phyloP scores from a whole-genome alignment of 169 alveolate species.

The Miamiensis avidus region DNA sequence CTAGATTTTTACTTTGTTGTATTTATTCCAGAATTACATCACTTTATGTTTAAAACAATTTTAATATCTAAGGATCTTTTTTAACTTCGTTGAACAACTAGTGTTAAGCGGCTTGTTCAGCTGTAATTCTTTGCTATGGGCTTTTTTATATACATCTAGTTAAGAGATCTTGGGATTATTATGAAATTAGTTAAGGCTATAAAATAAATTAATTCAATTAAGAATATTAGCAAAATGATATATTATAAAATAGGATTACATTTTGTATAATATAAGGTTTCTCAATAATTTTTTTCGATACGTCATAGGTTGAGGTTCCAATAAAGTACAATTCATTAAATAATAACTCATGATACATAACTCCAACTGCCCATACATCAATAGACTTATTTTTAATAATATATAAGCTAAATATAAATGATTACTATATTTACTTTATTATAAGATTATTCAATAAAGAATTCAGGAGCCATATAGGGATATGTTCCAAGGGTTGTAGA shows the following conservation, averaged over 20 bases:
- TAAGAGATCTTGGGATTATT: conserved; percentile 28
- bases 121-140: conserved; percentile 29
- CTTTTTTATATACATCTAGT: conserved; percentile 33
- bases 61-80: conserved; percentile 16
- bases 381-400: background rate
- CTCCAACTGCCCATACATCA: conserved; percentile 54
- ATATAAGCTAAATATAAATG: too few species aligned
- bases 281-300: conserved; percentile 31
- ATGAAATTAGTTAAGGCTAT: background rate
- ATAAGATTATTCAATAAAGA: conserved; percentile 34
- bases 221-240: too few species aligned
- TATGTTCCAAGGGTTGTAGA: conserved; percentile 43
- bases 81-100: conserved; percentile 20
- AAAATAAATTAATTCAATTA: too few species aligned
- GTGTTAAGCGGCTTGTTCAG: conserved; percentile 22
- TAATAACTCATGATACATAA: conserved; percentile 36
- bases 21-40: background rate
- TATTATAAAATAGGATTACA: background rate
- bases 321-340: conserved; percentile 45
- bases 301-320: conserved; percentile 42
- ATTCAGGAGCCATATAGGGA: conserved; percentile 58
- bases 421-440: background rate
- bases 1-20: background rate
- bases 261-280: conserved; percentile 15
- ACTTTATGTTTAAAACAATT: background rate